Base-by-base conservation (phyloP, 2,329 filamentous ascomycete genomes). In the Esteya vermicola region DNA sequence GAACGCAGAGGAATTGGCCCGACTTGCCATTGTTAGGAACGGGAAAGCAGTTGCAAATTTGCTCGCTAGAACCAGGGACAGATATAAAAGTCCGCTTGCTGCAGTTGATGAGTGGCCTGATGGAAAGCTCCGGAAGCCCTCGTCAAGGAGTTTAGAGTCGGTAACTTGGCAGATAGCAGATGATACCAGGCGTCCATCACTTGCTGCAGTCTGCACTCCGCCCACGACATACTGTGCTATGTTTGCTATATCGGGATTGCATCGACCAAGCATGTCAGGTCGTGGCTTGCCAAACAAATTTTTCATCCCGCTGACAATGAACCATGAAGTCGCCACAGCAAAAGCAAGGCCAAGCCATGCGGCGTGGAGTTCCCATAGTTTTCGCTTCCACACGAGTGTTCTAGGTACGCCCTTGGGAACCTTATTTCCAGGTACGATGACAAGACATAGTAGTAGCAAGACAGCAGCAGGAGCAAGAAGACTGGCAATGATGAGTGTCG, bases 311-410 rank as follows among this genome's bases (percentile, higher is more conserved):
- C 84, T 78, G 1, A 86, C 89, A 51, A 93, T 76, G 58, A 91
- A 76, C 64, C 82, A 93, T 5, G 81, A 72, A 3, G 74, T 67
- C 3, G 78, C 75, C 9, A 85, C 64, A 3, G 82, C 75, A 16
- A 95, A 65, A 1, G 68, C 83, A 3, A 94, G 68, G 0, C 86
- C 88, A 51, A 94, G 75, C 75, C 81, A 85, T 43, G 84, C 85
- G 3, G 76, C 77, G 54, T 95, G 85, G 56, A 84, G 77, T 57
- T 95, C 88, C 86, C 89, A 95, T 2, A 94, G 57, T 61, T 91
- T 94, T 47, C 84, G 72, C 54, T 73, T 75, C 78, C 84, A 86
- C 33, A 88, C 66, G 40, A 84, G 60, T 4, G 68, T 58, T 46
- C 68, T 69, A 2, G 82, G 75, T 0, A 78, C 78, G 18, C 70